Evolutionary conservation across 1,284 basidiomycete species (phyloP).

Genomic region (Pseudozyma sp.): DNA sequence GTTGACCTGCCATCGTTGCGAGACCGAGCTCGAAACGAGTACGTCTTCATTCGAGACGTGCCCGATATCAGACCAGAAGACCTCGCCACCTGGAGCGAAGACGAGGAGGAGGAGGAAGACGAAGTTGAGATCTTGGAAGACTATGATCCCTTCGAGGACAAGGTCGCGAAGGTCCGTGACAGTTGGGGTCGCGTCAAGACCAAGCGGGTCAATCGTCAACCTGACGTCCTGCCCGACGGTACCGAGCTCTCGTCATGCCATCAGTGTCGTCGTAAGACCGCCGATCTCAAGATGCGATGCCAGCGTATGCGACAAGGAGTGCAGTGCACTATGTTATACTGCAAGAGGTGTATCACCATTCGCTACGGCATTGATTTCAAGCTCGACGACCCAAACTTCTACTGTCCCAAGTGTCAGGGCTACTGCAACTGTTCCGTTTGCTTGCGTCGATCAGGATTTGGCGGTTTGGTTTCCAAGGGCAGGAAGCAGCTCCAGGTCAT

Average conservation of each 20-base stretch:
- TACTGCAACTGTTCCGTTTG: conserved; percentile 55
- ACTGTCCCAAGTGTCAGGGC: conserved; percentile 45
- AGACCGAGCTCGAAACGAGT: conserved; percentile 41
- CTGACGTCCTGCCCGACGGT: conserved; percentile 26
- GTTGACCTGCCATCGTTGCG: conserved; percentile 29
- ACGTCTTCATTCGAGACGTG: conserved; percentile 37
- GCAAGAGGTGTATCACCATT: conserved; percentile 34
- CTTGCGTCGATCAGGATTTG: conserved; percentile 30
- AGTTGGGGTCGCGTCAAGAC: conserved; percentile 13
- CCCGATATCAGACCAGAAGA: conserved; percentile 37
- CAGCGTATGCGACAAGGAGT: conserved; percentile 11
- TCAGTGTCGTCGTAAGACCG: conserved; percentile 48
- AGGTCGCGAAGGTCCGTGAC: conserved; percentile 2
- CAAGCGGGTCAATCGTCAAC: conserved; percentile 12
- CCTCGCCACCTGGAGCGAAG: conserved; percentile 32
- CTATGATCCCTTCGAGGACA: conserved; percentile 6
- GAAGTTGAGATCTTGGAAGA: conserved; percentile 6
- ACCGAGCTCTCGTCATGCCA: conserved; percentile 42
- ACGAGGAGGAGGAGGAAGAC: conserved; percentile 35
- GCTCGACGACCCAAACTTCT: conserved; percentile 19
- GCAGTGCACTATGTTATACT: conserved; percentile 34
- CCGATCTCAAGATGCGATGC: conserved; percentile 49
- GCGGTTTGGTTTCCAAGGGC: conserved; percentile 18
- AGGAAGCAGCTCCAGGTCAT: conserved; percentile 17
- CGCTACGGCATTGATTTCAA: conserved; percentile 39